A percentile compares a stretch with the other conserved stretches of the same genome.
Conservation (phyloP, 495 filamentous ascomycete genomes). For the Jackrogersella minutella region DNA sequence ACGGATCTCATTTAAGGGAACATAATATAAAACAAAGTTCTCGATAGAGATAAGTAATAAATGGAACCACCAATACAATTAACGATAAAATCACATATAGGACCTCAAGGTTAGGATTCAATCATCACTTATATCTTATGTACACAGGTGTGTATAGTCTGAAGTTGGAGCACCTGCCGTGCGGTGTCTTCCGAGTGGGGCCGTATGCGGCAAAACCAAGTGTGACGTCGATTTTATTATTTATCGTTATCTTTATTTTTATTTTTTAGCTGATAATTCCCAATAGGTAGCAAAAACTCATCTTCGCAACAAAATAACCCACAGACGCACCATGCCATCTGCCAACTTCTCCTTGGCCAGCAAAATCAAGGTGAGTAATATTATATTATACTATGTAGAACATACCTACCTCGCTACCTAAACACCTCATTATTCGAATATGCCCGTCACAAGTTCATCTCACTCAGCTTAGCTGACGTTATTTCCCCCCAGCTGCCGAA, state of each 20-base stretch:
- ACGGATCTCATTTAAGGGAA: background rate
- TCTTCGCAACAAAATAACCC: background rate
- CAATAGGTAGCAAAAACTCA: constrained; percentile 5
- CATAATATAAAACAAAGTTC: background rate
- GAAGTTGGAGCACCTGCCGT: background rate
- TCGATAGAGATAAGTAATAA: background rate
- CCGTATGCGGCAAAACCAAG: constrained; percentile 1
- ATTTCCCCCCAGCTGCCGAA: constrained; percentile 59
- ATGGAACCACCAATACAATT: no score
- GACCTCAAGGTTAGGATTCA: no score
- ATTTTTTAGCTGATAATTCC: no score
- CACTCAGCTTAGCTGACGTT: constrained; percentile 36
- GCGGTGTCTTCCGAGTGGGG: constrained; percentile 22
- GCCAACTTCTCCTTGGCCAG: constrained; percentile 27
- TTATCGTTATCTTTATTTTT: no score
- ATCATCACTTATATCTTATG: background rate
- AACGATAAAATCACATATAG: no score
- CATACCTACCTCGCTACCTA: background rate
- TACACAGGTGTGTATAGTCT: background rate
- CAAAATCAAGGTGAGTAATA: constrained; percentile 28
- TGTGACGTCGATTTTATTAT: constrained; percentile 21
- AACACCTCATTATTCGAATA: background rate
- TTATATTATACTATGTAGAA: no score
- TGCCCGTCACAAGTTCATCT: constrained; percentile 14
- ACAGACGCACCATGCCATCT: constrained; percentile 9